These are phyloP conservation scores for Fagopyrum esculentum DNA, from an alignment of 148 eudicot species.

Conservation along the genomic window DNA sequence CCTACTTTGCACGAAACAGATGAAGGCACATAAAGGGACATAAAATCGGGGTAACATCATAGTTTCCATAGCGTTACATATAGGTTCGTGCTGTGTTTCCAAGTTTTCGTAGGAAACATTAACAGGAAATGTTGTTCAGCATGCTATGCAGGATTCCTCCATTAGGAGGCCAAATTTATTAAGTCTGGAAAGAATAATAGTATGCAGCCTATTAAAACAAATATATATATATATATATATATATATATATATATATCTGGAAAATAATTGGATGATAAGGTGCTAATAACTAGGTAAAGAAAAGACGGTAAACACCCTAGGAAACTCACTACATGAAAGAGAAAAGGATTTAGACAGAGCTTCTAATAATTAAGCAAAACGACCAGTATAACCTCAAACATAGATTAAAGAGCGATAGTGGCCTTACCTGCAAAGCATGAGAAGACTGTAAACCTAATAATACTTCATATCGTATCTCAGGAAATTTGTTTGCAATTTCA, in stretches of 20 bases:
- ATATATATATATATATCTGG: neutral
- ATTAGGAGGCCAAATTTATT: neutral
- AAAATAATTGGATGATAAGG: neutral
- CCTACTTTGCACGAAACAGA: too few species aligned
- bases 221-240: too few species aligned
- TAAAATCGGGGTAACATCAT: too few species aligned
- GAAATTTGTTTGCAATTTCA: conserved; percentile 51
- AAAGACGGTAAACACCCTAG: neutral
- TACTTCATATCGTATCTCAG: conserved; percentile 57
- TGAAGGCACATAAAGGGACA: too few species aligned
- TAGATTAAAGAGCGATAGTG: conserved; percentile 9
- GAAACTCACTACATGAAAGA: neutral
- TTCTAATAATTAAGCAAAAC: neutral
- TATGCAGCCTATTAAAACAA: neutral
- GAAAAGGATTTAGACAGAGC: neutral
- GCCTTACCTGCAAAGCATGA: conserved; percentile 59
- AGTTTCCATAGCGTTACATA: too few species aligned
- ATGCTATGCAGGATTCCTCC: neutral
- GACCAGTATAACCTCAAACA: neutral
- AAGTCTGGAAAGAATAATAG: neutral
- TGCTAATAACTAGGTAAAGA: neutral
- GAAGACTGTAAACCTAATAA: conserved; percentile 50
- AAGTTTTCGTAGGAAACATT: too few species aligned
- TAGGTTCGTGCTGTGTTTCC: too few species aligned
- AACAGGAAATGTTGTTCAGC: too few species aligned